Evolutionary conservation across 768 basidiomycete species (phyloP).

Genomic region (Tricholoma flavovirens): DNA sequence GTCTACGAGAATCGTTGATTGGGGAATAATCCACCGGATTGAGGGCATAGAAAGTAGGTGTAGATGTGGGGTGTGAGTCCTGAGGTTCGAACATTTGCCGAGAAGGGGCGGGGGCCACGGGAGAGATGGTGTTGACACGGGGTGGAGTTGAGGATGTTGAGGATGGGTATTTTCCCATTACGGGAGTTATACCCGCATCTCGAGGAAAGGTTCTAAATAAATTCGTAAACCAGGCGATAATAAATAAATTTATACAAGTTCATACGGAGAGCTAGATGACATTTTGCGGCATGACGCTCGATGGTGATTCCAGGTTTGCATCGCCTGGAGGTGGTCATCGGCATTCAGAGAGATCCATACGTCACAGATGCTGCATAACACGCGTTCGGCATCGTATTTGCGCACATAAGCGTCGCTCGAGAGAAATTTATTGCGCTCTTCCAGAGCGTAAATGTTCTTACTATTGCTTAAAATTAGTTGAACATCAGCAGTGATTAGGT

Average conservation of each 20-base stretch:
- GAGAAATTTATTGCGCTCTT: conserved; percentile 54
- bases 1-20: conserved; percentile 58
- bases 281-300: conserved; percentile 49
- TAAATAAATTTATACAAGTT: not conserved
- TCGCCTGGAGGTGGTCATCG: conserved; percentile 54
- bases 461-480: conserved; percentile 23
- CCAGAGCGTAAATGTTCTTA: conserved; percentile 52
- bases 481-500: not conserved
- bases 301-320: conserved; percentile 63
- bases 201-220: not conserved
- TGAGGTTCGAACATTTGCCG: conserved; percentile 1
- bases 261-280: conserved; percentile 12
- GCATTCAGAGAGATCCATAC: conserved; percentile 55
- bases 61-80: conserved; percentile 8
- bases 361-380: conserved; percentile 66
- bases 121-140: not conserved
- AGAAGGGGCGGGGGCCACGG: not conserved
- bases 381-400: conserved; percentile 68
- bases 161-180: not conserved
- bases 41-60: conserved; percentile 48
- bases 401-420: conserved; percentile 62
- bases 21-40: conserved; percentile 53
- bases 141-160: not conserved
- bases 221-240: not conserved
- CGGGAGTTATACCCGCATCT: not conserved